Conservation (phyloP, 2,329 filamentous ascomycete genomes). For the Paracorniculantispora psalliotae region DNA sequence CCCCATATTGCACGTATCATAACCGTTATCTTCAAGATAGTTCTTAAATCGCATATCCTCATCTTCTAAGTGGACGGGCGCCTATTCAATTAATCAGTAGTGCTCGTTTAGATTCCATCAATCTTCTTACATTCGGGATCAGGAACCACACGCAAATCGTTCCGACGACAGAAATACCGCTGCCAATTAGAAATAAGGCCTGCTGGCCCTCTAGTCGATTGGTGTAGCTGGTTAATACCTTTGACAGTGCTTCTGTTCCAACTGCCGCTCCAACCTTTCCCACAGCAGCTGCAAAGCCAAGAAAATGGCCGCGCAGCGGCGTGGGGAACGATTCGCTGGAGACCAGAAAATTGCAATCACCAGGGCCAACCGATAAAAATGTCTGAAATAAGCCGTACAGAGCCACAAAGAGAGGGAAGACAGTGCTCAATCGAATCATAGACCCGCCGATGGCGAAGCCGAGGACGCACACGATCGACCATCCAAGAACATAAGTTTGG, state of each 20-base stretch:
- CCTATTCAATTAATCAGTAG: conserved; percentile 7
- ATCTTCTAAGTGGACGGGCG: conserved; percentile 19
- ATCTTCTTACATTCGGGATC: neutral
- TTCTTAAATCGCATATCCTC: conserved; percentile 20
- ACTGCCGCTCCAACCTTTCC: neutral
- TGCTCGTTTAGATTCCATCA: neutral
- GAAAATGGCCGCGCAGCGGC: neutral
- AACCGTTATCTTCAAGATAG: conserved; percentile 18
- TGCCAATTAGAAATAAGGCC: neutral
- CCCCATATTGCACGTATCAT: conserved; percentile 19
- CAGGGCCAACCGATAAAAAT: neutral
- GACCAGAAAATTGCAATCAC: neutral
- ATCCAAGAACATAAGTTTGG: neutral
- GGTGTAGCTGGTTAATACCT: neutral
- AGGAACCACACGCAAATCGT: neutral
- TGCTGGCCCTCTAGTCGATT: neutral
- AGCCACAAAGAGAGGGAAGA: neutral
- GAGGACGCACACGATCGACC: neutral
- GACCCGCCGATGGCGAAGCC: neutral
- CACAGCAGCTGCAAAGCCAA: neutral
- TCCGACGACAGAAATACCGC: neutral
- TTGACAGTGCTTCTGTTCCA: neutral
- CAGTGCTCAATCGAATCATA: neutral
- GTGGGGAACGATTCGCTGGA: neutral
- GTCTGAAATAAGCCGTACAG: neutral